These are phyloP conservation scores for Oidium heveae DNA, from an alignment of 2,329 filamentous ascomycete genomes.

Conservation along the genomic window DNA sequence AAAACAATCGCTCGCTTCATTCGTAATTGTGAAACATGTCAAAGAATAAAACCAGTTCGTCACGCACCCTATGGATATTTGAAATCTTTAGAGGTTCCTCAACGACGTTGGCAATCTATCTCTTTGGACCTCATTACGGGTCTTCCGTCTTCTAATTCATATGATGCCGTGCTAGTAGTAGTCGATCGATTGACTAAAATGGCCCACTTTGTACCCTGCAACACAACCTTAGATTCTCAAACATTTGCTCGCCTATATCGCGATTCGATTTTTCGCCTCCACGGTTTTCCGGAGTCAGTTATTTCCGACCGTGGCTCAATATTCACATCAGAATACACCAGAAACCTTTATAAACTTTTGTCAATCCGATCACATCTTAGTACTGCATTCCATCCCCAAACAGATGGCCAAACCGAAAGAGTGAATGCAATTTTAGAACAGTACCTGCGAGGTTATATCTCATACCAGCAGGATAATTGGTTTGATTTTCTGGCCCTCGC, in stretches of 20 bases:
- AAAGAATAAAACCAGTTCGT: background rate
- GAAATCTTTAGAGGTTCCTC: background rate
- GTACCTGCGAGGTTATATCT: slow-evolving; percentile 3
- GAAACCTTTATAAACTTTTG: background rate
- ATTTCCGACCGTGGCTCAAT: background rate
- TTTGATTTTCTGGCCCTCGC: slow-evolving; percentile 1
- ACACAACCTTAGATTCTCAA: background rate
- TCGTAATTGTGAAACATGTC: background rate
- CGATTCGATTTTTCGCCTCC: background rate
- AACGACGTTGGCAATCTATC: background rate
- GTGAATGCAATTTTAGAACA: slow-evolving; percentile 1
- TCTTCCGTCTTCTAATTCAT: background rate
- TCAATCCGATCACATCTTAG: background rate
- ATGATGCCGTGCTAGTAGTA: background rate
- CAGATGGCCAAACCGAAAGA: slow-evolving; percentile 1
- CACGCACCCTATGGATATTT: background rate
- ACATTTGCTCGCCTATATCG: background rate
- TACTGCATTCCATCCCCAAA: slow-evolving; percentile 3
- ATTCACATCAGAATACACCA: background rate
- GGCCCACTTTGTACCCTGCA: background rate
- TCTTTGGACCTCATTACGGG: background rate
- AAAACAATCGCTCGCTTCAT: background rate
- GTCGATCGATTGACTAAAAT: background rate
- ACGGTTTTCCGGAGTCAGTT: background rate
- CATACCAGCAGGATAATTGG: slow-evolving; percentile 3